Conservation (phyloP, 352 stramenopile genomes). For the Blastocystis sp. region DNA sequence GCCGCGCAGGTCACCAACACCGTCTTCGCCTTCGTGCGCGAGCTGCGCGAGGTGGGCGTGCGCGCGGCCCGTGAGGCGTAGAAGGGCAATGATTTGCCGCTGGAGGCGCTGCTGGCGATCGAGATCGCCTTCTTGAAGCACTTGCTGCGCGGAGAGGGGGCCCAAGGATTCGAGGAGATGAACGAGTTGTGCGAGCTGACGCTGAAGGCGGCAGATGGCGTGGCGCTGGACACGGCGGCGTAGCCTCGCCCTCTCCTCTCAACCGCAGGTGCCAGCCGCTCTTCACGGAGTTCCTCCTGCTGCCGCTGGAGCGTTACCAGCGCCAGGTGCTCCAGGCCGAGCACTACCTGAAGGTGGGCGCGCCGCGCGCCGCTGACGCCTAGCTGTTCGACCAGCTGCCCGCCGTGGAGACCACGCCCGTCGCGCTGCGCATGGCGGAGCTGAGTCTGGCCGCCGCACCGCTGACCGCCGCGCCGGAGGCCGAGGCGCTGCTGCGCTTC, state of each 20-base stretch:
- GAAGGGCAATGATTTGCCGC: not conserved
- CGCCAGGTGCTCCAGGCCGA: slow-evolving; percentile 79
- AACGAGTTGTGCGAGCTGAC: slow-evolving; percentile 77
- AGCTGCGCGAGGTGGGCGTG: not conserved
- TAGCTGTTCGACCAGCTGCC: slow-evolving; percentile 27
- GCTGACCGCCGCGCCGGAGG: slow-evolving; percentile 24
- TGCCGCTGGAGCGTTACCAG: slow-evolving; percentile 77
- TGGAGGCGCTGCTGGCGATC: slow-evolving; percentile 73
- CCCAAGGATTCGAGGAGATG: slow-evolving; percentile 77
- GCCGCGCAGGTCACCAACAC: slow-evolving; percentile 64
- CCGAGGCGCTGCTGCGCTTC: slow-evolving; percentile 3
- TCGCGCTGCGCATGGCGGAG: slow-evolving; percentile 16
- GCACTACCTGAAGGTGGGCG: slow-evolving; percentile 78
- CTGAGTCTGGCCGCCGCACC: slow-evolving; percentile 46
- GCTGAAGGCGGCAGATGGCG: not conserved
- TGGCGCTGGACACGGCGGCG: not conserved
- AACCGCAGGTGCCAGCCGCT: slow-evolving; percentile 72
- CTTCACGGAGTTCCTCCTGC: slow-evolving; percentile 79
- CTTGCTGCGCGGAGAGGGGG: slow-evolving; percentile 66
- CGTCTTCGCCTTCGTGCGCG: slow-evolving; percentile 57
- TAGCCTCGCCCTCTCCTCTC: not conserved
- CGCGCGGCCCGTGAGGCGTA: not conserved
- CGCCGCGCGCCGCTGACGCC: slow-evolving; percentile 74
- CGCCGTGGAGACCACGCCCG: not conserved
- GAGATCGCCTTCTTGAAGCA: not conserved